Evolutionary conservation across 1,284 basidiomycete genomes (phyloP).

Genomic region (Ceratorhiza oryzae-sativae): DNA sequence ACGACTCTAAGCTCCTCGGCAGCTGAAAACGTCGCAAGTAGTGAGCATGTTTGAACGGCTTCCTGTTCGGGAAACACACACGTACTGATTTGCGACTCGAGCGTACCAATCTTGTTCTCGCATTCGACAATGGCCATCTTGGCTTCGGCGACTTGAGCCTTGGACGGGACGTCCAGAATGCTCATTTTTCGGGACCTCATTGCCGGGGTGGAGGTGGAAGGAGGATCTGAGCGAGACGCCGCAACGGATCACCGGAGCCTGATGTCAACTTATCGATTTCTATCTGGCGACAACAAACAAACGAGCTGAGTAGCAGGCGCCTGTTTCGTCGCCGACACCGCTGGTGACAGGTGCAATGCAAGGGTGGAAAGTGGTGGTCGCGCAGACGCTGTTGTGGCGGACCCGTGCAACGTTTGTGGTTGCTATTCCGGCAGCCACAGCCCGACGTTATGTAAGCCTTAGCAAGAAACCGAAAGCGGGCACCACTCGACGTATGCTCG

Average conservation of each 20-base stretch:
- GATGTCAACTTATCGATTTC: constrained; percentile 27
- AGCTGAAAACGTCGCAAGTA: constrained; percentile 9
- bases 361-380: neutral
- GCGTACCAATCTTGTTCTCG: constrained; percentile 6
- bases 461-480: neutral
- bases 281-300: neutral
- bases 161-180: constrained; percentile 30
- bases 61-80: constrained; percentile 2
- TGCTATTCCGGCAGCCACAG: neutral
- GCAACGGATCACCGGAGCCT: constrained; percentile 36
- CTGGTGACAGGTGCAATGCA: no score
- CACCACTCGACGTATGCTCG: constrained; percentile 5
- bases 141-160: constrained; percentile 26
- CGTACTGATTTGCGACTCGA: constrained; percentile 35
- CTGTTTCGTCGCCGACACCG: neutral
- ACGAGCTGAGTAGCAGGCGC: neutral
- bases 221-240: constrained; percentile 8
- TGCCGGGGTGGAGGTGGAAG: constrained; percentile 1
- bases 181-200: constrained; percentile 25
- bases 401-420: neutral
- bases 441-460: constrained; percentile 26
- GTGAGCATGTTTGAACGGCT: neutral
- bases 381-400: neutral
- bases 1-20: constrained; percentile 20
- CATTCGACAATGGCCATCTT: constrained; percentile 21